Base-by-base conservation (phyloP, 345 rosid genomes). In the Salix exigua region DNA sequence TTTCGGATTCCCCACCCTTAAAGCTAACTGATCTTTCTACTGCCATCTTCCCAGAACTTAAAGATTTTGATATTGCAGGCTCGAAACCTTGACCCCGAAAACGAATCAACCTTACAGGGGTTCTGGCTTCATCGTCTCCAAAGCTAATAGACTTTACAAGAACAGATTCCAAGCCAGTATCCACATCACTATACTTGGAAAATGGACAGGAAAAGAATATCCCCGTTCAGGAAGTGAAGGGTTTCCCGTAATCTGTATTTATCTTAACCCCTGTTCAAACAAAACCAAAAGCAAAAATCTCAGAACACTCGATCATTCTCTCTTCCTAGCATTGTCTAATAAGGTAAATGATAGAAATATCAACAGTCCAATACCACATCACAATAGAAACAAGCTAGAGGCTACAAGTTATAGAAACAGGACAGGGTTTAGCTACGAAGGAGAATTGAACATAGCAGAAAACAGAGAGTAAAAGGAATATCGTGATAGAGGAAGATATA, bases 11-110 rank as follows among this genome's bases (percentile, higher is more conserved):
- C 35, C 78, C 77, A 68, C 88, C 87, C 78, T 88, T 96, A 62
- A 92, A 89, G 82, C 97, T 92, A 78, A 96, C 87, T 31, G 92
- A 90, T 82, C 91, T 85, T 84, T 93, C 98, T n/a, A 84, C 58
- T 50, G 87, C 68, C 91, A 89, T 96, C 87, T 83, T 83, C 63
- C 97, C 94, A n/a, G 94, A 90, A 81, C 89, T 94, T 33, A 78
- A 9, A 17, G 94, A 93, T 77, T 89, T 90, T 70, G 86, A 26
- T 62, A 94, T 91, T 18, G 74, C 85, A 6, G 94, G 91, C 80
- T 92, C 95, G 1, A 82, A 71, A 78, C 90, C 85, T 10, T 63
- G 70, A 35, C 77, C 78, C 0, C 84, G 85, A 85, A 96, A 92
- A 77, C 90, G 92, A 68, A 94, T 82, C 42, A 97, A 91, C 76